Conservation (phyloP, 2,329 filamentous ascomycete species). For the Sporothrix variecibatus region DNA sequence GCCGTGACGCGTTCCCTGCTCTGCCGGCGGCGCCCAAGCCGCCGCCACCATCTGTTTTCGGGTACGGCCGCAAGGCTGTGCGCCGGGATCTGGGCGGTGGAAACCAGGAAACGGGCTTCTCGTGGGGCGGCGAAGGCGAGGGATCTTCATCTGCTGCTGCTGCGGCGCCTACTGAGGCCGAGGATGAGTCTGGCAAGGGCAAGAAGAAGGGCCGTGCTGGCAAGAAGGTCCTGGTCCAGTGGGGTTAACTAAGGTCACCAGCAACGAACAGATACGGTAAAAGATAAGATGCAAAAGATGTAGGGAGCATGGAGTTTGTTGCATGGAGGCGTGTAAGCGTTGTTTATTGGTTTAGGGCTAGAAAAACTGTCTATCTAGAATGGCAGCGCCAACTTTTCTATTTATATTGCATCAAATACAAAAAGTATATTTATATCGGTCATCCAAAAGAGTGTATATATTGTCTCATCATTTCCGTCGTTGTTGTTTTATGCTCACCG, state of each 20-base stretch:
- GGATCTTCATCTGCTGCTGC: slow-evolving; percentile 27
- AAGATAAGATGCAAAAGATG: neutral
- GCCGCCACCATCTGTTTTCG: slow-evolving; percentile 61
- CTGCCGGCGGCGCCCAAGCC: slow-evolving; percentile 76
- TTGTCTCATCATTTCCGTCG: neutral
- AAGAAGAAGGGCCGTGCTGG: slow-evolving; percentile 62
- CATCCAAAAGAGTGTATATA: neutral
- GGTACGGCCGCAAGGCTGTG: slow-evolving; percentile 59
- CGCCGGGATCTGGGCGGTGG: slow-evolving; percentile 52
- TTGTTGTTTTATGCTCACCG: neutral
- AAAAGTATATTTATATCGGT: neutral
- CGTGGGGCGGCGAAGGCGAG: slow-evolving; percentile 47
- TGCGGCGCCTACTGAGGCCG: slow-evolving; percentile 36
- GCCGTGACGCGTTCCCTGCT: slow-evolving; percentile 74
- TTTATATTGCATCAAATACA: neutral
- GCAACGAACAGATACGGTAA: neutral
- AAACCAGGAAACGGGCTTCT: slow-evolving; percentile 52
- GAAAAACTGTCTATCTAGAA: neutral
- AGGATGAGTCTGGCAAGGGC: slow-evolving; percentile 42
- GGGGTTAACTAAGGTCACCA: slow-evolving; percentile 53
- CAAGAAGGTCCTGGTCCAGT: slow-evolving; percentile 63
- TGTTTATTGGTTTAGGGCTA: neutral
- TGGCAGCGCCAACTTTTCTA: neutral
- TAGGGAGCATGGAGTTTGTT: neutral
- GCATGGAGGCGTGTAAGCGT: neutral